phyloP scores from a whole-genome alignment of 805 yeast species.

The Saccharomycodes ludwigii region DNA sequence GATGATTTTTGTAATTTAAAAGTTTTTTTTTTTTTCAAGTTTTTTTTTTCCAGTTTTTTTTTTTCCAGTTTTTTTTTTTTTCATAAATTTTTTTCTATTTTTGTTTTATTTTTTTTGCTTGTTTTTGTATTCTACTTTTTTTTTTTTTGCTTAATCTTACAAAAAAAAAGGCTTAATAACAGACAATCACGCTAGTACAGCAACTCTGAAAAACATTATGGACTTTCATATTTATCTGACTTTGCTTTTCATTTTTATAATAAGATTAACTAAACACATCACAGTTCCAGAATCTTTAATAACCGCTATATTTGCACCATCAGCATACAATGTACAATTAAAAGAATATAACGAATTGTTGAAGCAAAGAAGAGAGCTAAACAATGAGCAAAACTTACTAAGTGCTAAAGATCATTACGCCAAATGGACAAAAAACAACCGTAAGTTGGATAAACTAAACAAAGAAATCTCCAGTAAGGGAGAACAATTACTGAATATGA shows the following conservation, averaged over 20 bases:
- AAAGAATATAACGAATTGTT: slow-evolving; percentile 23
- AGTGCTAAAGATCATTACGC: slow-evolving; percentile 93
- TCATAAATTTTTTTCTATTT: too few species aligned
- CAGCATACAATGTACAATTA: slow-evolving; percentile 25
- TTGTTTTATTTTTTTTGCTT: too few species aligned
- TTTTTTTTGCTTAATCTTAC: too few species aligned
- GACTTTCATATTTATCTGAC: not conserved
- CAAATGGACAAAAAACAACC: slow-evolving; percentile 84
- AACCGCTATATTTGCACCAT: slow-evolving; percentile 1
- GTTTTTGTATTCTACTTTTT: too few species aligned
- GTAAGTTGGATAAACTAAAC: slow-evolving; percentile 49
- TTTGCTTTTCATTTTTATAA: not conserved
- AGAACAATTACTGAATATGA: slow-evolving; percentile 21
- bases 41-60: too few species aligned
- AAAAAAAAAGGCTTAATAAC: too few species aligned
- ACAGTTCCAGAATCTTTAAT: slow-evolving; percentile 1
- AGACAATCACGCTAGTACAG: not conserved
- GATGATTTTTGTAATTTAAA: too few species aligned
- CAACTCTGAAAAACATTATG: too few species aligned
- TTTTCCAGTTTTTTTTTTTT: too few species aligned
- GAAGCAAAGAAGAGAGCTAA: slow-evolving; percentile 33
- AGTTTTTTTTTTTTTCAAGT: too few species aligned
- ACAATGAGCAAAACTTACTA: slow-evolving; percentile 43
- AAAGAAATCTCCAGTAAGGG: slow-evolving; percentile 36
- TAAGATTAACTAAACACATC: not conserved